These are phyloP conservation scores for Acorus calamus DNA, from an alignment of 106 monocot genomes.

Conservation along the genomic window DNA sequence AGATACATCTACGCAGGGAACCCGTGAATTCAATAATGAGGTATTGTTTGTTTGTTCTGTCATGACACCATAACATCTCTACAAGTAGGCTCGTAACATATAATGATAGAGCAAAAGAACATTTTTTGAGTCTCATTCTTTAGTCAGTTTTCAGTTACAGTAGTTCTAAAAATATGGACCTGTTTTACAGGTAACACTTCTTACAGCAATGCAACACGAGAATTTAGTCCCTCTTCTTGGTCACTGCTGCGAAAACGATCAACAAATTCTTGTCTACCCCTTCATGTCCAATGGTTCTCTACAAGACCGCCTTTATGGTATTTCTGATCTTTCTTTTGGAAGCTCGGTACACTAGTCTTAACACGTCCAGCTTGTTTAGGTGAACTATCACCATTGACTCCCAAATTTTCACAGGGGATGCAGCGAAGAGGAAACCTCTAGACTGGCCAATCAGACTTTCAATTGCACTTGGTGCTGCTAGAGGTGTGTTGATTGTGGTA, in stretches of 20 bases:
- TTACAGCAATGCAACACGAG: conserved; percentile 43
- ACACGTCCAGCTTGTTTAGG: no score
- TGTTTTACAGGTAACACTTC: conserved; percentile 38
- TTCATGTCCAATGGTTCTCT: conserved; percentile 67
- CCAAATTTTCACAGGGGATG: conserved; percentile 25
- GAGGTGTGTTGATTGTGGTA: conserved; percentile 15
- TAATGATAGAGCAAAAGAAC: not conserved
- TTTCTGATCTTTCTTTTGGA: not conserved
- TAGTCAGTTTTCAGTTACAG: not conserved
- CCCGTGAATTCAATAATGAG: conserved; percentile 64
- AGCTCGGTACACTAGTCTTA: no score
- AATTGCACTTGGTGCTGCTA: conserved; percentile 51
- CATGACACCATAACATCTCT: not conserved
- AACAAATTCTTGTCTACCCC: conserved; percentile 57
- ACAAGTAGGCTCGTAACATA: not conserved
- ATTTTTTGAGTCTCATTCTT: not conserved
- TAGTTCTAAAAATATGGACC: not conserved
- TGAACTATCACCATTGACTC: no score
- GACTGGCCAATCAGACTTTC: conserved; percentile 64
- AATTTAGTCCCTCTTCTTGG: conserved; percentile 65
- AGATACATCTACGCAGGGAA: conserved; percentile 51
- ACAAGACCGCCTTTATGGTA: conserved; percentile 61
- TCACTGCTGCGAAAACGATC: conserved; percentile 59
- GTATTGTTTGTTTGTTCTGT: conserved; percentile 3
- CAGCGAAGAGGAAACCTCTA: conserved; percentile 52